These are phyloP conservation scores for Magnusiomyces fungicola DNA, from an alignment of 1,139 yeast genomes.

Conservation along the genomic window DNA sequence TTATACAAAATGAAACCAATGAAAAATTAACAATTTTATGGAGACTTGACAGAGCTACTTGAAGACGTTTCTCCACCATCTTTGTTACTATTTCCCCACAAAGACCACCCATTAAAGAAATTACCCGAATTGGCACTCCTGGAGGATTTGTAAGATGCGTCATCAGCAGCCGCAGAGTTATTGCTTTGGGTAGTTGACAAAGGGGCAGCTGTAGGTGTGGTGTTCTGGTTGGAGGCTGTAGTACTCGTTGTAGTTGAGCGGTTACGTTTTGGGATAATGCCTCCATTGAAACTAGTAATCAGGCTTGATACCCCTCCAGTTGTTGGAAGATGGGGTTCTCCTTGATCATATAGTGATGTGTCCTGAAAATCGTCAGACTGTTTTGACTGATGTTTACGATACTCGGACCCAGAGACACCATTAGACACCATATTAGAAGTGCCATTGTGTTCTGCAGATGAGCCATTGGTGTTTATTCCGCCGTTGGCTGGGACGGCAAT, in stretches of 20 bases:
- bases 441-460: neutral
- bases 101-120: slow-evolving; percentile 12
- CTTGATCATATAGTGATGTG: neutral
- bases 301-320: too few species aligned
- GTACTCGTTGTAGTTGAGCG: neutral
- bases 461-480: neutral
- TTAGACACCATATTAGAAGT: too few species aligned
- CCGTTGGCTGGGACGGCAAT: neutral
- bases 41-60: neutral
- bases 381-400: neutral
- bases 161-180: neutral
- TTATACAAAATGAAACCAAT: too few species aligned
- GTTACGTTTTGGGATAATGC: too few species aligned
- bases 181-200: neutral
- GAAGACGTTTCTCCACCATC: neutral
- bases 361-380: neutral
- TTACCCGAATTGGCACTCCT: too few species aligned
- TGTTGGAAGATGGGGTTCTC: neutral
- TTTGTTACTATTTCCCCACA: slow-evolving; percentile 9
- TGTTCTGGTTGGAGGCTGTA: neutral
- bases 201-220: neutral
- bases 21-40: too few species aligned
- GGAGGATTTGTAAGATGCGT: neutral
- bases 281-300: too few species aligned
- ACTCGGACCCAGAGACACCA: too few species aligned